A percentile compares a stretch with the other conserved stretches of the same genome.
Conservation (phyloP, 1,139 yeast genomes). For the Taphrina communis region DNA sequence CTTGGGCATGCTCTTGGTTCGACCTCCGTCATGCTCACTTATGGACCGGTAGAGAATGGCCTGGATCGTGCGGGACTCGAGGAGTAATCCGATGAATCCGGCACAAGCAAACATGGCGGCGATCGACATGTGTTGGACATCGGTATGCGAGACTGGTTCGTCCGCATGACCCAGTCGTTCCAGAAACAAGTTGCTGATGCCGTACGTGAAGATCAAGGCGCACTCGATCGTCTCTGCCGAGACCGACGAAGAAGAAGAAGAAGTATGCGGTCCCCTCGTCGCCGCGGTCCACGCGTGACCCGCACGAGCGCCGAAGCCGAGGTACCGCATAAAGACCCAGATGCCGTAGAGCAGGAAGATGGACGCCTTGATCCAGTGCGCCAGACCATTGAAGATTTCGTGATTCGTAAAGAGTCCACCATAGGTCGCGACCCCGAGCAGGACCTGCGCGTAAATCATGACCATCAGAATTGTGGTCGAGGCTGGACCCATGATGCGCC, state of each 20-base stretch:
- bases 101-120: constrained; percentile 94
- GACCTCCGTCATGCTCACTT: too few relatives aligned
- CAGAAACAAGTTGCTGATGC: constrained; percentile 82
- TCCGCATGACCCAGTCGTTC: constrained; percentile 81
- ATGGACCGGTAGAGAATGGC: constrained; percentile 46
- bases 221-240: constrained; percentile 76
- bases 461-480: constrained; percentile 71
- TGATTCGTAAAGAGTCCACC: constrained; percentile 69
- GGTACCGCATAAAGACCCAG: constrained; percentile 77
- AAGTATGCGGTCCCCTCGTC: constrained; percentile 48
- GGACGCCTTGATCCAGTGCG: constrained; percentile 96
- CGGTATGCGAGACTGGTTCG: constrained; percentile 88
- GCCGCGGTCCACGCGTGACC: constrained; percentile 94
- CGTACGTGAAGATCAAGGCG: constrained; percentile 80
- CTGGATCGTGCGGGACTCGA: constrained; percentile 64
- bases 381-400: constrained; percentile 77
- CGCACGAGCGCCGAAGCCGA: constrained; percentile 73
- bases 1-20: constrained; percentile 20
- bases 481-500: constrained; percentile 47
- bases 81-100: constrained; percentile 85
- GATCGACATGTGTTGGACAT: constrained; percentile 90
- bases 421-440: constrained; percentile 79
- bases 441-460: constrained; percentile 64
- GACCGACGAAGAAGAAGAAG: too few relatives aligned
- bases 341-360: constrained; percentile 80